phyloP scores from a whole-genome alignment of 305 asterid genomes.

The Fraxinus dipetala region DNA sequence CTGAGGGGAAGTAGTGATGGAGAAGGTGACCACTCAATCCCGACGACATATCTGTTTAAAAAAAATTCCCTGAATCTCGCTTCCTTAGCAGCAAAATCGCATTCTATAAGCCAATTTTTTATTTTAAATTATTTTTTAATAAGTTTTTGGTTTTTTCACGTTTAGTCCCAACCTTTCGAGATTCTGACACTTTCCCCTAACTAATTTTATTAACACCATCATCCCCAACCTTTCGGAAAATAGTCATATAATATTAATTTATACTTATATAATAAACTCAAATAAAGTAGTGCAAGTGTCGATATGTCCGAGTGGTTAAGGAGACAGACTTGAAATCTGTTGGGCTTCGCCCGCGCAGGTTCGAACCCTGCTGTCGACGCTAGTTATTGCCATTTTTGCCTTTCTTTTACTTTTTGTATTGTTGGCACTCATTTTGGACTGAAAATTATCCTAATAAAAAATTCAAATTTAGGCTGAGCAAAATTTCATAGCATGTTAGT shows the following conservation, averaged over 20 bases:
- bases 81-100: not conserved
- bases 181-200: not conserved
- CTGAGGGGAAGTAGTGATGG: conserved; percentile 16
- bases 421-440: not conserved
- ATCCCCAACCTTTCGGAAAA: not conserved
- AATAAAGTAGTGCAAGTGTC: conserved; percentile 16
- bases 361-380: conserved; percentile 92
- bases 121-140: not conserved
- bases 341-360: conserved; percentile 98
- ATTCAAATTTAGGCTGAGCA: not conserved
- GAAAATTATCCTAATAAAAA: not conserved
- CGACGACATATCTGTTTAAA: not conserved
- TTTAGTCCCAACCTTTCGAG: not conserved
- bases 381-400: not conserved
- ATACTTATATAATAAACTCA: no score
- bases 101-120: not conserved
- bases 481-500: not conserved
- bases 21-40: conserved; percentile 22
- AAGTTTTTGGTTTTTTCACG: not conserved
- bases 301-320: conserved; percentile 98
- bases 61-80: not conserved
- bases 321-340: conserved; percentile 95
- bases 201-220: not conserved
- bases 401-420: not conserved
- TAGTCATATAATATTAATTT: not conserved